Conservation (phyloP, 768 basidiomycete species). For the Hygrocybe punicea region DNA sequence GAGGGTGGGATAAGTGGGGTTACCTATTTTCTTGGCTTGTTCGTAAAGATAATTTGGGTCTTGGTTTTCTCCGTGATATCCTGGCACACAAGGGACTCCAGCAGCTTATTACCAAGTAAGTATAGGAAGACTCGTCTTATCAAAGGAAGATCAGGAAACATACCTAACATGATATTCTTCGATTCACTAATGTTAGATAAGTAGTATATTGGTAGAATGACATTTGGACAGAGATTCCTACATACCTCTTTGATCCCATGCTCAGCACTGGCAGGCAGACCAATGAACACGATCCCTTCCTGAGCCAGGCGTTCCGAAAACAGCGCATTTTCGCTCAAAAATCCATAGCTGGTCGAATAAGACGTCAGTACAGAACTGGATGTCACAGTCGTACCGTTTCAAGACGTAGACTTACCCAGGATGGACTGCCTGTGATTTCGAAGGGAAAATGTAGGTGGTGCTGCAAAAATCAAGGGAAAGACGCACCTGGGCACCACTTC, state of each 20-base stretch:
- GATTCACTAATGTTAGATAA: slow-evolving; percentile 79
- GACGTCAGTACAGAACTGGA: slow-evolving; percentile 3
- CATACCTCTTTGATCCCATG: slow-evolving; percentile 93
- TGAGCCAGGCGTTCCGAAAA: slow-evolving; percentile 74
- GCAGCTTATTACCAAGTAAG: slow-evolving; percentile 53
- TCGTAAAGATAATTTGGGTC: slow-evolving; percentile 62
- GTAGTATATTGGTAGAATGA: not conserved
- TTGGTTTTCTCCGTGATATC: slow-evolving; percentile 86
- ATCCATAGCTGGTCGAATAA: slow-evolving; percentile 62
- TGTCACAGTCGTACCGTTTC: not conserved
- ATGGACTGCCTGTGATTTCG: slow-evolving; percentile 68
- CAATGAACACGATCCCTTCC: slow-evolving; percentile 85
- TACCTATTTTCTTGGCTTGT: slow-evolving; percentile 72
- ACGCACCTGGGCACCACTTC: slow-evolving; percentile 79
- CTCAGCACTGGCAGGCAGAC: slow-evolving; percentile 85
- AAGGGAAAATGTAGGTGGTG: slow-evolving; percentile 1
- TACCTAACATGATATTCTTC: slow-evolving; percentile 90
- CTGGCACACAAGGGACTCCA: slow-evolving; percentile 89
- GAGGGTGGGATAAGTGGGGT: not conserved
- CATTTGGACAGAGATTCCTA: not conserved
- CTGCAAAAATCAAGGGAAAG: not conserved
- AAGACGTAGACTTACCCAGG: slow-evolving; percentile 60
- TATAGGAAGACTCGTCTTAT: not conserved
- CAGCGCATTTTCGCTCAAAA: slow-evolving; percentile 85
- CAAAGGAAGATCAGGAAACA: slow-evolving; percentile 13